These are phyloP conservation scores for Emericellopsis terricola DNA, from an alignment of 495 filamentous ascomycete genomes.

Conservation along the genomic window DNA sequence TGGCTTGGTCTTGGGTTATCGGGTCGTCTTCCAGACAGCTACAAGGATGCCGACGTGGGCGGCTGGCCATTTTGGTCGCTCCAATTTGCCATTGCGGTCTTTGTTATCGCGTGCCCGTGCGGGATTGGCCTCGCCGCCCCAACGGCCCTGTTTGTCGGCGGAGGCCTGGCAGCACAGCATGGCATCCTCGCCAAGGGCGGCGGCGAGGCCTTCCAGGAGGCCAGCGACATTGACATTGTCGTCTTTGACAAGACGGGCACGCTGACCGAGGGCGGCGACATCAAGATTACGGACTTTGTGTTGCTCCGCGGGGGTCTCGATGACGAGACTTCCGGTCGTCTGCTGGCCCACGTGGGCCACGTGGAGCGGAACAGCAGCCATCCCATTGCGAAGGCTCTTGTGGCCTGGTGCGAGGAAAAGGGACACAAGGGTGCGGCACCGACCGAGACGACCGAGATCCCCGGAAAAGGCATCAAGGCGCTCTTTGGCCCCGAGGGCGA, in stretches of 20 bases:
- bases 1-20: conserved; percentile 66
- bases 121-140: conserved; percentile 84
- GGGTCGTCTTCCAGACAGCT: conserved; percentile 40
- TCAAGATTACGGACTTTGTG: conserved; percentile 55
- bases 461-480: conserved; percentile 69
- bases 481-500: too few species aligned
- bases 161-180: conserved; percentile 69
- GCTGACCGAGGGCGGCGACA: conserved; percentile 67
- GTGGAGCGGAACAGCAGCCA: conserved; percentile 76
- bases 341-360: conserved; percentile 36
- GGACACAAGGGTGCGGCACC: conserved; percentile 12
- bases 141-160: conserved; percentile 83
- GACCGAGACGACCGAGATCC: conserved; percentile 44
- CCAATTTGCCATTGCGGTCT: conserved; percentile 86
- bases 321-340: conserved; percentile 7
- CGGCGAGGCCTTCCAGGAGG: conserved; percentile 89
- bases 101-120: conserved; percentile 89
- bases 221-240: conserved; percentile 65
- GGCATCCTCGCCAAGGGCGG: conserved; percentile 92
- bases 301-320: conserved; percentile 21
- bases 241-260: conserved; percentile 97
- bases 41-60: neutral
- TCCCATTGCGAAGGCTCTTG: conserved; percentile 72
- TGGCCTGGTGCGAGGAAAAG: conserved; percentile 36
- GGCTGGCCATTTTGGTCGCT: conserved; percentile 70